Evolutionary conservation across 2,329 filamentous ascomycete genomes (phyloP).

Genomic region (Diaporthe citriasiana): DNA sequence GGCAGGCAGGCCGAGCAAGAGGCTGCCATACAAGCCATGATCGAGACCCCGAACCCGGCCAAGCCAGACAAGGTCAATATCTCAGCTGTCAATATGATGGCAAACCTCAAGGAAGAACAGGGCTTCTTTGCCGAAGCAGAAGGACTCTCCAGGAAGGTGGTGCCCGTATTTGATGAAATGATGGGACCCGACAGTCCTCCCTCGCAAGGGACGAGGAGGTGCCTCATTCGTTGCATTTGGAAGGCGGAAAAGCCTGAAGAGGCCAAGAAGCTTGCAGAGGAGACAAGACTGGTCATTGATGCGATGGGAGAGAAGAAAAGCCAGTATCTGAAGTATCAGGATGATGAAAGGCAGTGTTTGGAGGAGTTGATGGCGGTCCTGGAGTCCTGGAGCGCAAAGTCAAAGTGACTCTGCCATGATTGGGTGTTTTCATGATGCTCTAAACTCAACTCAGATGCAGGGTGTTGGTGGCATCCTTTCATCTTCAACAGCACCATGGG

Average conservation of each 20-base stretch:
- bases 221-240: constrained; percentile 23
- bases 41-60: constrained; percentile 24
- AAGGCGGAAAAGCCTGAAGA: constrained; percentile 17
- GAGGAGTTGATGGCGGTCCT: constrained; percentile 10
- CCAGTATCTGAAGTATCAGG: constrained; percentile 24
- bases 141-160: constrained; percentile 12
- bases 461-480: neutral
- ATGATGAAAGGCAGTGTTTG: constrained; percentile 18
- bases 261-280: constrained; percentile 5
- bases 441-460: too few species aligned
- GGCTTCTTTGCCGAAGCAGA: constrained; percentile 2
- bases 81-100: constrained; percentile 24
- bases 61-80: constrained; percentile 19
- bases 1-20: constrained; percentile 23
- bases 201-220: constrained; percentile 13
- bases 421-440: neutral
- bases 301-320: constrained; percentile 15
- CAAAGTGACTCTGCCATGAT: neutral
- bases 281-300: constrained; percentile 26
- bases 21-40: constrained; percentile 13
- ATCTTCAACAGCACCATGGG: neutral
- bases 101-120: constrained; percentile 15
- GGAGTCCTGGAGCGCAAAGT: neutral
- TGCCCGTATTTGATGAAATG: constrained; percentile 8
- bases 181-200: constrained; percentile 26